Percentiles rank a stretch among this genome's conserved stretches.
These are phyloP conservation scores for Endothia cerciana DNA, from an alignment of 2,329 filamentous ascomycete species.

Conservation along the genomic window DNA sequence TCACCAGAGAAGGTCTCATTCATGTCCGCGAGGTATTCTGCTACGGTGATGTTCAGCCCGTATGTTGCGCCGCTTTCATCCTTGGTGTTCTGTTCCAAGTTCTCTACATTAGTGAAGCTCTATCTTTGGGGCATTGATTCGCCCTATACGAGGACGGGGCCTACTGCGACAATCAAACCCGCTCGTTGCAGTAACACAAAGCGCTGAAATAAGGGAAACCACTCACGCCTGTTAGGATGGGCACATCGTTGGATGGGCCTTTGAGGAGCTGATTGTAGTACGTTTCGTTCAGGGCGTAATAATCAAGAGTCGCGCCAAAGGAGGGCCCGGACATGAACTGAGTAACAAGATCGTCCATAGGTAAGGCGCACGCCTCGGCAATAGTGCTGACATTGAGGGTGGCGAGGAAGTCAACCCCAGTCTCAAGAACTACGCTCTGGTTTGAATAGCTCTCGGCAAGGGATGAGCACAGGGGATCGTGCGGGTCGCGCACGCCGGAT, in stretches of 20 bases:
- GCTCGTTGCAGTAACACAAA: too few relatives aligned
- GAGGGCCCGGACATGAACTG: slow-evolving; percentile 7
- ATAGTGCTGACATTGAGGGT: slow-evolving; percentile 31
- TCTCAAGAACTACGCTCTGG: slow-evolving; percentile 41
- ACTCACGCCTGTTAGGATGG: slow-evolving; percentile 34
- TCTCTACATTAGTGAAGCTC: too few relatives aligned
- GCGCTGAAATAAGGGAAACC: neutral
- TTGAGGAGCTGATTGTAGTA: slow-evolving; percentile 34
- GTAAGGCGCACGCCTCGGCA: slow-evolving; percentile 23
- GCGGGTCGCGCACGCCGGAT: slow-evolving; percentile 34
- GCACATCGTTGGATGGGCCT: slow-evolving; percentile 35
- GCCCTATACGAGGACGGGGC: too few relatives aligned
- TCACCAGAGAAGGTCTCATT: slow-evolving; percentile 32
- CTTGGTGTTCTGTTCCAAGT: slow-evolving; percentile 31
- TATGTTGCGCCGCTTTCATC: slow-evolving; percentile 36
- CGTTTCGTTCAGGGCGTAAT: slow-evolving; percentile 33
- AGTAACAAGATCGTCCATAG: slow-evolving; percentile 23
- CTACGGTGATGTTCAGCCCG: slow-evolving; percentile 31
- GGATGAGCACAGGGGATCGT: slow-evolving; percentile 31
- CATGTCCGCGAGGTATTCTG: slow-evolving; percentile 31
- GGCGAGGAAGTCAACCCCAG: slow-evolving; percentile 24
- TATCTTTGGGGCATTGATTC: too few relatives aligned
- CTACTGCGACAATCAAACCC: too few relatives aligned
- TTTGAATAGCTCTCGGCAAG: slow-evolving; percentile 32
- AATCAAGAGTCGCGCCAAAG: slow-evolving; percentile 25